Conservation (phyloP, 1,284 basidiomycete species). For the Heterobasidion occidentale region DNA sequence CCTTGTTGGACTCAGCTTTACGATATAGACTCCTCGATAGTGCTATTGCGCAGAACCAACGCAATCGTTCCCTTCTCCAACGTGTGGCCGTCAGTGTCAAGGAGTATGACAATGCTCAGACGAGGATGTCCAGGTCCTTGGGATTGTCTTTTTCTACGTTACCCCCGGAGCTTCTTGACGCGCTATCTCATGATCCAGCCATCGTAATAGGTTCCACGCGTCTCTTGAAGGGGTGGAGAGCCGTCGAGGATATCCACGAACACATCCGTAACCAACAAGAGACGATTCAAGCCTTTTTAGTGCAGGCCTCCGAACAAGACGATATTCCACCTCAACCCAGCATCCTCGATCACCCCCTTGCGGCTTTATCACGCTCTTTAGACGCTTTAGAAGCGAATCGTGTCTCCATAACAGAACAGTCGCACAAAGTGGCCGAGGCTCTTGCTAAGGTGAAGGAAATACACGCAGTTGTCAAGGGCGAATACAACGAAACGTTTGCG, state of each 20-base stretch:
- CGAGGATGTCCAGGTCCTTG: constrained; percentile 37
- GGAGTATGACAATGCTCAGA: constrained; percentile 56
- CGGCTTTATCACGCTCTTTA: constrained; percentile 36
- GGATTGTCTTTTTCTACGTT: constrained; percentile 39
- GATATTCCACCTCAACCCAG: constrained; percentile 24
- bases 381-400: constrained; percentile 29
- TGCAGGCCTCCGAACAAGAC: constrained; percentile 1
- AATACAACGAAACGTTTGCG: constrained; percentile 58
- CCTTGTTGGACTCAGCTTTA: constrained; percentile 5
- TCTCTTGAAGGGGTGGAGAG: constrained; percentile 49
- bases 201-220: constrained; percentile 58
- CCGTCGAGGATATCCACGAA: constrained; percentile 63
- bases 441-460: constrained; percentile 44
- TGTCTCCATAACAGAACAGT: constrained; percentile 31
- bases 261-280: constrained; percentile 52
- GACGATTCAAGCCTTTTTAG: constrained; percentile 39
- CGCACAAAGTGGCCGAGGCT: constrained; percentile 37
- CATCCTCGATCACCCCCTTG: constrained; percentile 47
- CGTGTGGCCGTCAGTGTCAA: constrained; percentile 49
- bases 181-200: constrained; percentile 66
- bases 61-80: constrained; percentile 58
- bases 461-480: constrained; percentile 49
- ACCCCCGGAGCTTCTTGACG: constrained; percentile 58
- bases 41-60: constrained; percentile 48
- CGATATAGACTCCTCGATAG: constrained; percentile 48